phyloP scores from a whole-genome alignment of 1,284 basidiomycete species.

The Neolentinus lepideus region DNA sequence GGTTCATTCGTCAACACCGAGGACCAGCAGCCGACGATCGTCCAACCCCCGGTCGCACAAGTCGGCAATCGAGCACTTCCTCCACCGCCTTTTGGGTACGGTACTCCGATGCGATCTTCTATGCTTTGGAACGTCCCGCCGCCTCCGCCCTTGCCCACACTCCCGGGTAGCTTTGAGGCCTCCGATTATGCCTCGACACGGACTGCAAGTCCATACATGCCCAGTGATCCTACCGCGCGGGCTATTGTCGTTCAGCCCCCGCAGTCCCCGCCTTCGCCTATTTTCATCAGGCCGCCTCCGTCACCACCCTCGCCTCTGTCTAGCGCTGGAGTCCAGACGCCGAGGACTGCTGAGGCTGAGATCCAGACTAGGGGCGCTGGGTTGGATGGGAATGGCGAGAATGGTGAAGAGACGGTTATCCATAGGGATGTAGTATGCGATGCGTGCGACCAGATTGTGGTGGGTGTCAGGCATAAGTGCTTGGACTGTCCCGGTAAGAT shows the following conservation, averaged over 20 bases:
- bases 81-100: too few relatives aligned
- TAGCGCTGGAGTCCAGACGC: not conserved
- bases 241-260: not conserved
- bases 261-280: not conserved
- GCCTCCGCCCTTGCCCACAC: not conserved
- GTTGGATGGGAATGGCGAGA: not conserved
- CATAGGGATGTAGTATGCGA: slow-evolving; percentile 49
- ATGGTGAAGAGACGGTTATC: not conserved
- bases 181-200: not conserved
- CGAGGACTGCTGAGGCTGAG: not conserved
- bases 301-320: not conserved
- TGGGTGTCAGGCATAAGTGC: slow-evolving; percentile 68
- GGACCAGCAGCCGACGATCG: too few relatives aligned
- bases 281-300: not conserved
- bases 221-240: too few relatives aligned
- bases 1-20: not conserved
- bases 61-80: too few relatives aligned
- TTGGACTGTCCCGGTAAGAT: slow-evolving; percentile 59
- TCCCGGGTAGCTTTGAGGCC: not conserved
- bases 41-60: too few relatives aligned
- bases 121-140: not conserved
- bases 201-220: too few relatives aligned
- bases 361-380: not conserved
- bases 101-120: not conserved
- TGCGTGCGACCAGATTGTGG: slow-evolving; percentile 42